Evolutionary conservation across 164 flowering plant genomes (phyloP).

Genomic region (Aristolochia contorta): DNA sequence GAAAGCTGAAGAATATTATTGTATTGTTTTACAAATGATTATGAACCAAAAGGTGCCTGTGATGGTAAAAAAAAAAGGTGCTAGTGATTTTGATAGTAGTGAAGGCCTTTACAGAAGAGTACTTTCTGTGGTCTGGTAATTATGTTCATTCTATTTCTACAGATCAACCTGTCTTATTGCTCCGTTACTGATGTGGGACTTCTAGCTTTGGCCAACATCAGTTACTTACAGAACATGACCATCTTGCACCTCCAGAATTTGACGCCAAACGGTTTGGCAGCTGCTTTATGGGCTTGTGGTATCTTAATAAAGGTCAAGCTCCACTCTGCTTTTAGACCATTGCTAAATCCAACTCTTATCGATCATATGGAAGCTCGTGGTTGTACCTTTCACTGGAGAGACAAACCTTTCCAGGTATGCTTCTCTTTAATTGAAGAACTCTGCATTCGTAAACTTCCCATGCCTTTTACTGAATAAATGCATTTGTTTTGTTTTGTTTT

Average conservation of each 20-base stretch:
- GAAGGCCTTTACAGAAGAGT: not conserved
- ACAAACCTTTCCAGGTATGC: conserved; percentile 43
- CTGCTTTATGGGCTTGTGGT: conserved; percentile 62
- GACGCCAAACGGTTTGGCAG: conserved; percentile 55
- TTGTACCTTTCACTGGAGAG: conserved; percentile 72
- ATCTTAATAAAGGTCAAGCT: conserved; percentile 78
- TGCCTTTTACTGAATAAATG: too few relatives aligned
- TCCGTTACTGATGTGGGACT: conserved; percentile 75
- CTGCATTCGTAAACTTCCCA: too few relatives aligned
- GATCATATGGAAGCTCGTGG: conserved; percentile 77
- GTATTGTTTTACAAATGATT: too few relatives aligned
- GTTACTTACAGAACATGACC: conserved; percentile 66
- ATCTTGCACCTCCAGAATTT: conserved; percentile 59
- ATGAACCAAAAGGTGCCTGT: too few relatives aligned
- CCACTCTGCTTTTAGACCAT: conserved; percentile 38
- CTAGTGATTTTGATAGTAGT: not conserved
- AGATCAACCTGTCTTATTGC: conserved; percentile 79
- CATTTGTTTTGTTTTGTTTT: too few relatives aligned
- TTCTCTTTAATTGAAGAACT: too few relatives aligned
- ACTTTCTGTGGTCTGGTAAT: not conserved
- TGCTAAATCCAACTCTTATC: conserved; percentile 43
- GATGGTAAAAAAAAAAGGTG: too few relatives aligned
- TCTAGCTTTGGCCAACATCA: conserved; percentile 67
- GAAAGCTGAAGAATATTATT: too few relatives aligned
- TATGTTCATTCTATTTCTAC: conserved; percentile 8